phyloP scores from a whole-genome alignment of 179 eudicot genomes.

The Sideroxylon spinosum region DNA sequence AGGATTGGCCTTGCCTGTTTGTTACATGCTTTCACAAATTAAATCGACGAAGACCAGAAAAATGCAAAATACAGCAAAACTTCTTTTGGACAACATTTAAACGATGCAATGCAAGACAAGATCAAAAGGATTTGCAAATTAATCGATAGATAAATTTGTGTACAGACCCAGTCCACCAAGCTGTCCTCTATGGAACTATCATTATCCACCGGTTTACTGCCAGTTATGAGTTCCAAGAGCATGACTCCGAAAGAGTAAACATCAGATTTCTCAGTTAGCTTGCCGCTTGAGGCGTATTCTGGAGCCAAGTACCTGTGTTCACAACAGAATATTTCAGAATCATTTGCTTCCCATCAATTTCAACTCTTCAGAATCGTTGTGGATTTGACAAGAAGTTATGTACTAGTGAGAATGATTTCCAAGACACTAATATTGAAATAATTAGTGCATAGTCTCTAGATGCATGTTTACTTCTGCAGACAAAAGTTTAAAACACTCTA shows the following conservation, averaged over 20 bases:
- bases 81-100: not conserved
- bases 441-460: not conserved
- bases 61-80: not conserved
- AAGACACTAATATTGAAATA: too few relatives aligned
- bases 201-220: conserved; percentile 63
- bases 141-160: not conserved
- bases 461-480: not conserved
- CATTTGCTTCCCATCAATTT: conserved; percentile 6
- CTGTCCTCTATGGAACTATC: conserved; percentile 68
- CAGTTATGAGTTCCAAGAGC: conserved; percentile 80
- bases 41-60: not conserved
- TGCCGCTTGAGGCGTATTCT: conserved; percentile 89
- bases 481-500: not conserved
- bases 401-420: not conserved
- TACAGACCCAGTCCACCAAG: conserved; percentile 75
- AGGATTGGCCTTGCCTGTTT: conserved; percentile 73
- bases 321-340: not conserved
- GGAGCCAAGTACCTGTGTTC: conserved; percentile 76
- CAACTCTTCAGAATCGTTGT: not conserved
- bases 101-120: too few relatives aligned
- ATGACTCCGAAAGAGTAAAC: conserved; percentile 87
- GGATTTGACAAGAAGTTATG: not conserved
- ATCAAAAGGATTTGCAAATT: not conserved
- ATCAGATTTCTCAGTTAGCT: conserved; percentile 82
- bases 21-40: not conserved